Evolutionary conservation across 2,329 filamentous ascomycete species (phyloP), one percentile per base, ranked within the genome.

Genomic region (Ophiocordyceps robertsii): DNA sequence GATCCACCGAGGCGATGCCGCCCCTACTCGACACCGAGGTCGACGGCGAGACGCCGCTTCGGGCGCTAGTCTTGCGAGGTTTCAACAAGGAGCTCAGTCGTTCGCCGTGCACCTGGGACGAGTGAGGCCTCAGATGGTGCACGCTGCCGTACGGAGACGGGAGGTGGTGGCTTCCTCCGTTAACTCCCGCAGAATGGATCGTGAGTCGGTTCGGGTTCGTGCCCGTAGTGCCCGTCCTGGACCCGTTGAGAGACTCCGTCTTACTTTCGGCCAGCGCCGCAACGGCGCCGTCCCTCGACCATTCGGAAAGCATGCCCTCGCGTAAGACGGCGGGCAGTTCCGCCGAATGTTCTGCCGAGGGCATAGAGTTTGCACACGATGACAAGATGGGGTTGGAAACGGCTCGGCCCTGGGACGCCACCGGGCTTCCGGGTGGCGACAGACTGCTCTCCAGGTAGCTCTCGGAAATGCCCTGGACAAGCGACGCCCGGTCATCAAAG

Each of bases 231-330:
- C 75, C 81, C 1, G 75, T 71, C 48, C 76, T 78, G 3, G 87
- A 93, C 19, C 86, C 87, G 42, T 70, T 84, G 43, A 93, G 65
- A 4, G 87, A 94, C 12, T 76, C 75, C 0, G 84, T 77, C 52
- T 81, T 84, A 52, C 80, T 80, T 40, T 70, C 75, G 43, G 84
- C 77, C 45, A 85, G 72, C 32, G 75, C 70, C 11, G 80, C 74
- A 41, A 92, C 66, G 29, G 83, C 84, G 13, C 69, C 64, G 19
- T 94, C 88, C 54, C 80, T 80, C 33, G 78, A 82, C 90, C 90
- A 95, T 39, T 84, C 76, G 17, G 75, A 68, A 44, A 87, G 65
- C 74, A 95, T 84, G 50, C 85, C 75, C 47, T 92, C 84, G 49
- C 73, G 78, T 51, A 87, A 75, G 27, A 68, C 70, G 14, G 66